A percentile compares a stretch with the other conserved stretches of the same genome.
These are phyloP conservation scores for Taphrina wiesneri DNA, from an alignment of 1,139 yeast species.

Conservation along the genomic window DNA sequence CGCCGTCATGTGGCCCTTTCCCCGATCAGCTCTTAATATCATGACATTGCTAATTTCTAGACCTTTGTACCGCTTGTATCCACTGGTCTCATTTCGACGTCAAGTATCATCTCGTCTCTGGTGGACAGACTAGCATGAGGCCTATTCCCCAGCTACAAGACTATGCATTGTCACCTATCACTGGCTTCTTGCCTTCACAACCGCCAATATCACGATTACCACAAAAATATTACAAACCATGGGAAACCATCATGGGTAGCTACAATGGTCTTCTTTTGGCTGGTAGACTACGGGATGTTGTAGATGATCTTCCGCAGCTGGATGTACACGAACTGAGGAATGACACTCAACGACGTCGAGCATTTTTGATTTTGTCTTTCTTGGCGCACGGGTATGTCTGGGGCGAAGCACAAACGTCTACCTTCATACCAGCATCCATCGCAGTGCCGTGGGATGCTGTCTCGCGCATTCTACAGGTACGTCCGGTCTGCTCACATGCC, in stretches of 20 bases:
- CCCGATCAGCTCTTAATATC: background rate
- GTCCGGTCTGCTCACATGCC: constrained; percentile 87
- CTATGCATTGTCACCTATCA: constrained; percentile 65
- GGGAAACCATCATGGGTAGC: constrained; percentile 70
- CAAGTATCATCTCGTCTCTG: background rate
- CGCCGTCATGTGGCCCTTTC: no score
- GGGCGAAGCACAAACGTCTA: constrained; percentile 64
- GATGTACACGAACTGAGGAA: constrained; percentile 38
- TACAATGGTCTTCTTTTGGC: constrained; percentile 75
- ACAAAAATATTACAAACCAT: constrained; percentile 63
- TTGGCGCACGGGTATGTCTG: constrained; percentile 87
- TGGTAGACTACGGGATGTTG: constrained; percentile 57
- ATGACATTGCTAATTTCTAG: background rate
- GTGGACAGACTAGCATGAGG: constrained; percentile 24
- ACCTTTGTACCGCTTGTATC: no score
- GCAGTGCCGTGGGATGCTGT: constrained; percentile 60
- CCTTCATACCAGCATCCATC: constrained; percentile 64
- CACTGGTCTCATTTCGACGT: background rate
- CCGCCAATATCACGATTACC: constrained; percentile 65
- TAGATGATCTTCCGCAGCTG: constrained; percentile 50
- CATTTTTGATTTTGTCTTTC: constrained; percentile 75
- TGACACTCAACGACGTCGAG: constrained; percentile 66
- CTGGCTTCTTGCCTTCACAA: constrained; percentile 77
- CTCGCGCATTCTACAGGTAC: constrained; percentile 64
- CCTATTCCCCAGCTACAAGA: constrained; percentile 56